Percentiles rank a stretch among this genome's conserved stretches.
phyloP scores from a whole-genome alignment of 2,329 filamentous ascomycete species.

The Trichoderma gracile region DNA sequence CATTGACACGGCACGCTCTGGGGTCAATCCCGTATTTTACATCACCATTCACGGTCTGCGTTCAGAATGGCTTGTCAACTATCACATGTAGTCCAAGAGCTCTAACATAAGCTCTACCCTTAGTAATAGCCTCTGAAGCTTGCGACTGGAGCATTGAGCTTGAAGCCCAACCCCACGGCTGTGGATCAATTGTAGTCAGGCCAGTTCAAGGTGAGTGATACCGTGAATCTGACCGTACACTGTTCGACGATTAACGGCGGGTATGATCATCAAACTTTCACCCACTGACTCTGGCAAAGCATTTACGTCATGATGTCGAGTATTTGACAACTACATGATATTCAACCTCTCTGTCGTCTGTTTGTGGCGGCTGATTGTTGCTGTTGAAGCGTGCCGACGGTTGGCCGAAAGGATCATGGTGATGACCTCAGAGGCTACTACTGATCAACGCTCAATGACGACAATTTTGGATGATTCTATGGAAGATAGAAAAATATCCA shows the following conservation, averaged over 20 bases:
- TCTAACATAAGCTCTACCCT: too few species aligned
- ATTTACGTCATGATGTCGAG: constrained; percentile 1
- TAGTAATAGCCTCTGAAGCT: too few species aligned
- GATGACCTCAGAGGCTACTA: constrained; percentile 4
- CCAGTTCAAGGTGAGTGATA: background rate
- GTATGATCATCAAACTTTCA: background rate
- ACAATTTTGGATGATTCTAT: background rate
- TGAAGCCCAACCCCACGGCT: too few species aligned
- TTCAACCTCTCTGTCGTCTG: background rate
- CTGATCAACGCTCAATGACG: background rate
- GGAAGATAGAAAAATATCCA: background rate
- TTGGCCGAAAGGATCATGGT: background rate
- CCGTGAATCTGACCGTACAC: background rate
- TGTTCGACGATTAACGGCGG: background rate
- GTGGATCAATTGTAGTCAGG: background rate
- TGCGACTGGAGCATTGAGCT: too few species aligned
- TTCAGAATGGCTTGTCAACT: too few species aligned
- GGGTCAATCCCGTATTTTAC: too few species aligned
- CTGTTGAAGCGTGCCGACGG: background rate
- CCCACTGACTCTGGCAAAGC: too few species aligned
- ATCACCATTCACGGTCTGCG: too few species aligned
- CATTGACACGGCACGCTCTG: background rate
- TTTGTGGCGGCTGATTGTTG: background rate
- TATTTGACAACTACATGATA: background rate
- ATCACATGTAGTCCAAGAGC: too few species aligned